Conservation (phyloP, 73 alveolate species). For the Stentor coeruleus region DNA sequence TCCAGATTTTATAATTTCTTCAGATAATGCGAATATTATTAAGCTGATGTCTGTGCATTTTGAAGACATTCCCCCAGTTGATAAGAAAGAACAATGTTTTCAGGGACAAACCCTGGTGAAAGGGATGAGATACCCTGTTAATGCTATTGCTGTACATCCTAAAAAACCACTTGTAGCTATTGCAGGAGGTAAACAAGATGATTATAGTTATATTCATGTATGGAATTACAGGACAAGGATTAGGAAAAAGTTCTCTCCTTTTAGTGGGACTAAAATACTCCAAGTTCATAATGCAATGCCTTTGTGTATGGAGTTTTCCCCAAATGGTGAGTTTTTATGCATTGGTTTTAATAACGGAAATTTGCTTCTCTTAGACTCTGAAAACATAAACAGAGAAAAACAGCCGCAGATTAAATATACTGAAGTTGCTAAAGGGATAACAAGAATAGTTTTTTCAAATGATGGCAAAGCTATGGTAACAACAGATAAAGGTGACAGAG, state of each 20-base stretch:
- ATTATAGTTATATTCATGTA: slow-evolving; percentile 51
- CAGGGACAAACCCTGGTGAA: slow-evolving; percentile 83
- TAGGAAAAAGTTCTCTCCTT: slow-evolving; percentile 49
- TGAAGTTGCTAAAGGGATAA: slow-evolving; percentile 29
- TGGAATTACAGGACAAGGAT: slow-evolving; percentile 61
- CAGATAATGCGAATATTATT: slow-evolving; percentile 81
- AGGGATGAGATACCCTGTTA: slow-evolving; percentile 85
- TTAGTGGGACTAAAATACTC: slow-evolving; percentile 63
- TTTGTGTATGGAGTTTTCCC: slow-evolving; percentile 86
- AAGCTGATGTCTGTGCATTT: slow-evolving; percentile 65
- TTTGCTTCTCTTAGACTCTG: slow-evolving; percentile 39
- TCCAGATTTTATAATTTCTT: slow-evolving; percentile 89
- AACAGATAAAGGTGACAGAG: background rate
- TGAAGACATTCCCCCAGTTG: slow-evolving; percentile 58
- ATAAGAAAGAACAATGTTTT: slow-evolving; percentile 68
- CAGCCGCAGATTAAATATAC: slow-evolving; percentile 38
- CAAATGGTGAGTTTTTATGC: slow-evolving; percentile 83
- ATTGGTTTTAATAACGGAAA: slow-evolving; percentile 73
- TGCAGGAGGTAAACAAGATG: slow-evolving; percentile 63
- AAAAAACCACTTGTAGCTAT: slow-evolving; percentile 87
- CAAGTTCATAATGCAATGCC: slow-evolving; percentile 61
- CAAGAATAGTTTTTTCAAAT: background rate
- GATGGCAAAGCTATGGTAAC: slow-evolving; percentile 19
- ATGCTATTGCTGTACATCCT: slow-evolving; percentile 94
- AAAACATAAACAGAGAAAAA: slow-evolving; percentile 38